Evolutionary conservation across 2,329 filamentous ascomycete genomes (phyloP).

Genomic region (Diatrype stigma): DNA sequence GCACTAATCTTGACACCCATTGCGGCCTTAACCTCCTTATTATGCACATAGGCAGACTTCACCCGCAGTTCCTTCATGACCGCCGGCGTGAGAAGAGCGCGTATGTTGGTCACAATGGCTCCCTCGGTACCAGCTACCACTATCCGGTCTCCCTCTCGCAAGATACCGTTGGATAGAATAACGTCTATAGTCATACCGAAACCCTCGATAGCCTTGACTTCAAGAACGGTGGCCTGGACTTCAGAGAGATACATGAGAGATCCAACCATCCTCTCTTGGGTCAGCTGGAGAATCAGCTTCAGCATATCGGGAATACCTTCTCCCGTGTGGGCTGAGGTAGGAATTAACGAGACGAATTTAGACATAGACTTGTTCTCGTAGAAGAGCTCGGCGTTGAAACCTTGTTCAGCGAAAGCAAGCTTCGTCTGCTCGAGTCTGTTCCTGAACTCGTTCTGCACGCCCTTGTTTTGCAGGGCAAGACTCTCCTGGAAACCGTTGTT

Average conservation of each 20-base stretch:
- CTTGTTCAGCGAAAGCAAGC: conserved; percentile 89
- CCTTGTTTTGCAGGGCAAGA: conserved; percentile 83
- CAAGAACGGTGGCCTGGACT: conserved; percentile 94
- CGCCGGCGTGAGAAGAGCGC: conserved; percentile 88
- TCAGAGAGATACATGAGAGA: conserved; percentile 98
- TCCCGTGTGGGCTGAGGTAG: conserved; percentile 96
- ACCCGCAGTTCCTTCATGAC: conserved; percentile 91
- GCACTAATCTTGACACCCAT: conserved; percentile 98
- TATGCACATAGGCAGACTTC: conserved; percentile 95
- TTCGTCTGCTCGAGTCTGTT: conserved; percentile 89
- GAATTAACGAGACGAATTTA: conserved; percentile 89
- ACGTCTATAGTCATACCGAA: conserved; percentile 99
- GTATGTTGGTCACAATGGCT: conserved; percentile 89
- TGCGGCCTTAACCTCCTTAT: conserved; percentile 98
- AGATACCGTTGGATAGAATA: conserved; percentile 89
- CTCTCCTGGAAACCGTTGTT: conserved; percentile 98
- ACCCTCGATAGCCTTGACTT: conserved; percentile 98
- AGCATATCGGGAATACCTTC: conserved; percentile 99
- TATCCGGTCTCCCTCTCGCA: conserved; percentile 90
- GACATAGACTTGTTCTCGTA: conserved; percentile 98
- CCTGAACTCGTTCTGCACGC: conserved; percentile 89
- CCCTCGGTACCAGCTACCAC: conserved; percentile 96
- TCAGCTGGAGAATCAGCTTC: conserved; percentile 87
- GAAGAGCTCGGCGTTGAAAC: conserved; percentile 95
- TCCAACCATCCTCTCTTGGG: conserved; percentile 95